Percentiles rank a stretch among this genome's conserved stretches.
Conservation (phyloP, 1,139 yeast genomes). For the Geotrichum australiense region DNA sequence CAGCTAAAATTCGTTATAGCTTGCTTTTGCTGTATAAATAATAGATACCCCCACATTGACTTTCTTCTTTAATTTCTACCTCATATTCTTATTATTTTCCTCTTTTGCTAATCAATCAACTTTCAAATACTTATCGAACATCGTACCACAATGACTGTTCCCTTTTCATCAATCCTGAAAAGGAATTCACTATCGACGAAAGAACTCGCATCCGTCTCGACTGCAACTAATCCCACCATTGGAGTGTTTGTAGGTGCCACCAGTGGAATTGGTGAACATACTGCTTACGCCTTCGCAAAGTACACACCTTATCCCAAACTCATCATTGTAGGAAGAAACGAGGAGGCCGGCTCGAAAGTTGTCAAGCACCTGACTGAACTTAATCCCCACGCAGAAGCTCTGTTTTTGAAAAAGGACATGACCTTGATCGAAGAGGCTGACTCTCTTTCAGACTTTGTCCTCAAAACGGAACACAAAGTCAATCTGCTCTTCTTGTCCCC, state of each 20-base stretch:
- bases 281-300: constrained; percentile 29
- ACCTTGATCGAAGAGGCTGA: constrained; percentile 27
- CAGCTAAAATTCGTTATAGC: too few relatives aligned
- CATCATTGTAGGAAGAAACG: constrained; percentile 31
- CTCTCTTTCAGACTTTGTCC: constrained; percentile 20
- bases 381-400: constrained; percentile 21
- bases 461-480: constrained; percentile 24
- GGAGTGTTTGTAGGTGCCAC: constrained; percentile 34
- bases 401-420: constrained; percentile 27
- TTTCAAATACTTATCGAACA: too few relatives aligned
- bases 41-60: too few relatives aligned
- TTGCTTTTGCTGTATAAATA: too few relatives aligned
- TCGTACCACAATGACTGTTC: constrained; percentile 7
- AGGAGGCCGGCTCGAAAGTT: constrained; percentile 24
- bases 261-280: constrained; percentile 30
- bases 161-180: constrained; percentile 10
- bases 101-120: too few relatives aligned
- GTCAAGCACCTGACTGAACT: constrained; percentile 24
- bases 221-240: constrained; percentile 20
- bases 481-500: constrained; percentile 28
- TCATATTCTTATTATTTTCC: too few relatives aligned
- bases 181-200: constrained; percentile 10
- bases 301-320: constrained; percentile 27
- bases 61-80: too few relatives aligned
- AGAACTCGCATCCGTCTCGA: constrained; percentile 1